A percentile compares a stretch with the other conserved stretches of the same genome.
Evolutionary conservation across 495 filamentous ascomycete genomes (phyloP).

Genomic region (Cairneyella variabilis): DNA sequence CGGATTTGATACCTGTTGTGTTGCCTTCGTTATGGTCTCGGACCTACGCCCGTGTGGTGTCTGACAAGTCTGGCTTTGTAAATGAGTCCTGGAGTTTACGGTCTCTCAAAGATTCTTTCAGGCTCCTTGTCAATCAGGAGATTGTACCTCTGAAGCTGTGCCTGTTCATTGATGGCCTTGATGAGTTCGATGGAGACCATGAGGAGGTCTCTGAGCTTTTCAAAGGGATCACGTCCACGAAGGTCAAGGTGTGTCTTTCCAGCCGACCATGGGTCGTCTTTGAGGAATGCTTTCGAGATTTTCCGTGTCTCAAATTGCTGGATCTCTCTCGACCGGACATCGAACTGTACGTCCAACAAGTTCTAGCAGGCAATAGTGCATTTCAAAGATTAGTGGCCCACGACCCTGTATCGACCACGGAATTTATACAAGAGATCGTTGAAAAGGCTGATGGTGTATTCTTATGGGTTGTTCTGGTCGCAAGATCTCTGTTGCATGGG

Average conservation of each 20-base stretch:
- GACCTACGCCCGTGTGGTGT: not conserved
- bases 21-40: not conserved
- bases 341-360: constrained; percentile 10
- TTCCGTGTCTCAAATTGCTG: constrained; percentile 26
- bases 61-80: not conserved
- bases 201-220: constrained; percentile 17
- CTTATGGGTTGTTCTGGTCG: constrained; percentile 32
- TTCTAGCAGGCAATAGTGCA: constrained; percentile 20
- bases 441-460: constrained; percentile 35
- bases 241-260: constrained; percentile 34
- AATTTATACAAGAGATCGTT: constrained; percentile 25
- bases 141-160: constrained; percentile 15
- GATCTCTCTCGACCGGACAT: constrained; percentile 29
- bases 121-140: not conserved
- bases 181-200: constrained; percentile 33
- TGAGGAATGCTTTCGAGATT: constrained; percentile 30
- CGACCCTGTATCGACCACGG: not conserved
- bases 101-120: not conserved
- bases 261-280: constrained; percentile 41
- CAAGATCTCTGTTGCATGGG: constrained; percentile 9
- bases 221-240: constrained; percentile 9
- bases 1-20: not conserved
- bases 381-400: not conserved
- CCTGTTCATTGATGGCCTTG: constrained; percentile 35
- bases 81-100: not conserved